A percentile compares a stretch with the other conserved stretches of the same genome.
Evolutionary conservation across 345 rosid genomes (phyloP).

Genomic region (Lumnitzera racemosa): DNA sequence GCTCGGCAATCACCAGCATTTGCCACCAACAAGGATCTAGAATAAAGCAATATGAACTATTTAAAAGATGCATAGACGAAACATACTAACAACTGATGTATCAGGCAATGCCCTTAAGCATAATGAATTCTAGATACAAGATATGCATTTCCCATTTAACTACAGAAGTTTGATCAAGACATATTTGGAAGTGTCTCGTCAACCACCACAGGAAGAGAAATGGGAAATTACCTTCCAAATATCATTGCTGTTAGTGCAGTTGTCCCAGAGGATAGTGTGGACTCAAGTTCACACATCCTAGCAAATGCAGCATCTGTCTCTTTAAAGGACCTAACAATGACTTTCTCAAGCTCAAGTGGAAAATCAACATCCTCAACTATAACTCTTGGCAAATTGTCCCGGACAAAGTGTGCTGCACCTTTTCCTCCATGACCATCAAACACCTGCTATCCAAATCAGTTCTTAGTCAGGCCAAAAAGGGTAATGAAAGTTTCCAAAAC

Average conservation of each 20-base stretch:
- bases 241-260: conserved; percentile 83
- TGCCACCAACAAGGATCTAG: conserved; percentile 74
- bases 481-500: not conserved
- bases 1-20: conserved; percentile 94
- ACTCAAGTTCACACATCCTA: conserved; percentile 39
- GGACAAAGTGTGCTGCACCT: conserved; percentile 60
- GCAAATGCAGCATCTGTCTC: conserved; percentile 71
- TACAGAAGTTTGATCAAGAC: too few species aligned
- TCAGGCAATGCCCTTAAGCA: not conserved
- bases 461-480: not conserved
- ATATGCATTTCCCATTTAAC: too few species aligned
- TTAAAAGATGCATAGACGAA: not conserved
- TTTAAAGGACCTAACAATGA: conserved; percentile 53
- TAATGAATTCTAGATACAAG: too few species aligned
- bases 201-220: not conserved
- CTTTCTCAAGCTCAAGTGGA: conserved; percentile 63
- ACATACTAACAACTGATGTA: not conserved
- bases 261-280: conserved; percentile 64
- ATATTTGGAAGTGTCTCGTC: not conserved
- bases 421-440: conserved; percentile 92
- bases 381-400: conserved; percentile 71
- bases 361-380: conserved; percentile 75
- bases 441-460: conserved; percentile 31
- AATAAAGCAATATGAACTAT: not conserved
- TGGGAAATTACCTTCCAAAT: conserved; percentile 51